Conservation (phyloP, 805 yeast species). For the Spathaspora boniae region DNA sequence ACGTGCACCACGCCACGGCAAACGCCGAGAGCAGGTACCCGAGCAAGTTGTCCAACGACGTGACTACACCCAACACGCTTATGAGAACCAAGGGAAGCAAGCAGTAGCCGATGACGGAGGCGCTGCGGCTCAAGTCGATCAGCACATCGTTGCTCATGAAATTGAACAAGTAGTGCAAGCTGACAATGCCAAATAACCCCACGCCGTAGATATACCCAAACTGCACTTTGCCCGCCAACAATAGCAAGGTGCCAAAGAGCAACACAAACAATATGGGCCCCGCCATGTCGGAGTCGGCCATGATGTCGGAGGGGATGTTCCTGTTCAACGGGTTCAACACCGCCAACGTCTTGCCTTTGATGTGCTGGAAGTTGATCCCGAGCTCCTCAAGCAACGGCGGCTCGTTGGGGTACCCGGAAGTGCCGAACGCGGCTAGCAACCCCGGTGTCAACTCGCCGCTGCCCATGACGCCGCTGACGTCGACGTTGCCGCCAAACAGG, state of each 20-base stretch:
- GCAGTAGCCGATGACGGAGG: constrained; percentile 92
- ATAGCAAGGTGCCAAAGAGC: constrained; percentile 75
- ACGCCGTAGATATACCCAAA: constrained; percentile 97
- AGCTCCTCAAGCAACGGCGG: constrained; percentile 88
- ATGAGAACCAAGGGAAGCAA: constrained; percentile 81
- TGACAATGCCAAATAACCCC: constrained; percentile 83
- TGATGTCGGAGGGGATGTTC: constrained; percentile 61
- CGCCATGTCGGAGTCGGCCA: constrained; percentile 89
- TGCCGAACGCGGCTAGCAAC: constrained; percentile 84
- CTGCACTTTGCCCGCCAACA: constrained; percentile 90
- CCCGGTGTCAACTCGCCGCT: constrained; percentile 62
- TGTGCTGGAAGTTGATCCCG: constrained; percentile 89
- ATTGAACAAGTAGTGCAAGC: constrained; percentile 80
- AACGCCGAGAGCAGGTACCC: constrained; percentile 70
- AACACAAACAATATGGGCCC: constrained; percentile 91
- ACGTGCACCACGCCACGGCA: constrained; percentile 86
- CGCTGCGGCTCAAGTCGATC: constrained; percentile 66
- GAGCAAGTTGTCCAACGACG: constrained; percentile 63
- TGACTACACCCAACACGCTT: constrained; percentile 65
- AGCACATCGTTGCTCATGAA: constrained; percentile 70
- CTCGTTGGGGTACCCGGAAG: constrained; percentile 93
- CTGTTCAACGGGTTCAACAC: constrained; percentile 75
- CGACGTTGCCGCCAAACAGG: constrained; percentile 32
- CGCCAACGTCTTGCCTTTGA: constrained; percentile 76
- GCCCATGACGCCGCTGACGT: constrained; percentile 42